Conservation (phyloP, 2,329 filamentous ascomycete species). For the Coccinonectria pachysandricola region DNA sequence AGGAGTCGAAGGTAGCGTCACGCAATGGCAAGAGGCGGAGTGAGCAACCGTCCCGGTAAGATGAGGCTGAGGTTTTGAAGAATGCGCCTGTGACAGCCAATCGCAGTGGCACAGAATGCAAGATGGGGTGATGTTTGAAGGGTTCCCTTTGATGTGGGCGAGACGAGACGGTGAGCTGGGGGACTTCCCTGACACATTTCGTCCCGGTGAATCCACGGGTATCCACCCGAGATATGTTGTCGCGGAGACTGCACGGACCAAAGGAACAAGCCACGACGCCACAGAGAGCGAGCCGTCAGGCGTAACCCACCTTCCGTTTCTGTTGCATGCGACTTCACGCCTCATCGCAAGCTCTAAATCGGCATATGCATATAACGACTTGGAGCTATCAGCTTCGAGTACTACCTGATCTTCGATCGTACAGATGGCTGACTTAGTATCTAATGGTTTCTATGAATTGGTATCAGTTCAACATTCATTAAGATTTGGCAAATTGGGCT, state of each 20-base stretch:
- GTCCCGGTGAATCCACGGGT: too few species aligned
- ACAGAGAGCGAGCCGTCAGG: too few species aligned
- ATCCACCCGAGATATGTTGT: slow-evolving; percentile 10
- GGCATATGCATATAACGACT: too few species aligned
- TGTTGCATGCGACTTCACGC: slow-evolving; percentile 2
- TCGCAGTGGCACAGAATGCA: slow-evolving; percentile 16
- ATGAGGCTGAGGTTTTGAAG: slow-evolving; percentile 9
- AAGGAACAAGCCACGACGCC: too few species aligned
- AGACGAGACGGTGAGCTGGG: slow-evolving; percentile 7
- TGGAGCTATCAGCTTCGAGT: too few species aligned
- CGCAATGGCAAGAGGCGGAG: slow-evolving; percentile 10
- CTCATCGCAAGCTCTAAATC: too few species aligned
- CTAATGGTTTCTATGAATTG: too few species aligned
- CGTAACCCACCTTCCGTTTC: neutral
- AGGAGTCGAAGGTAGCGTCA: slow-evolving; percentile 10
- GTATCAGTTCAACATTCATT: too few species aligned
- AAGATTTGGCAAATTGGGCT: too few species aligned
- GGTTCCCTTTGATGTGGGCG: too few species aligned
- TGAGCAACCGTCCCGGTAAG: slow-evolving; percentile 3
- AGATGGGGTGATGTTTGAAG: slow-evolving; percentile 18
- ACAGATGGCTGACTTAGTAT: too few species aligned
- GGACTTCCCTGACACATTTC: slow-evolving; percentile 5
- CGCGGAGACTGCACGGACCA: slow-evolving; percentile 13
- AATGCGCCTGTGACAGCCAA: slow-evolving; percentile 13
- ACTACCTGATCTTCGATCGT: too few species aligned